Percentiles rank a stretch among this genome's conserved stretches.
phyloP scores from a whole-genome alignment of 768 basidiomycete species.

The Mycena floridula region DNA sequence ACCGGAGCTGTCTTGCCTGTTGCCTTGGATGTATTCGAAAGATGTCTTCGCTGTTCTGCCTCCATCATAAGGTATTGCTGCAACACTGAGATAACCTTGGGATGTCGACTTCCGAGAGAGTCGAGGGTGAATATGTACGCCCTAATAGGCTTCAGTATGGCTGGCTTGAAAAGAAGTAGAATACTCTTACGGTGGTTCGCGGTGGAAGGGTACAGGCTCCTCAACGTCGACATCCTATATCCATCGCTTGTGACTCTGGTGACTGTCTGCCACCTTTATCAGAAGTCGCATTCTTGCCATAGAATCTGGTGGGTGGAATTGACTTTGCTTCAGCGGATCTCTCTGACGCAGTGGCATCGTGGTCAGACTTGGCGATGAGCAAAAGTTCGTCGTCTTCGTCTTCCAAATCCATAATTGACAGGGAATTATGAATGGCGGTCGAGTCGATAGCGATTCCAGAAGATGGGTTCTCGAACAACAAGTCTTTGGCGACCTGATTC shows the following conservation, averaged over 20 bases:
- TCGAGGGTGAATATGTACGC: conserved; percentile 87
- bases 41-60: conserved; percentile 62
- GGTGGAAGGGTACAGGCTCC: background rate
- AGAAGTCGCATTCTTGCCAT: background rate
- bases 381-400: conserved; percentile 2
- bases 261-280: background rate
- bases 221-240: background rate
- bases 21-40: conserved; percentile 31
- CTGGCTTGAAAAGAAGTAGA: background rate
- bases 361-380: background rate
- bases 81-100: conserved; percentile 55
- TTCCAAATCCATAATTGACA: background rate
- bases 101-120: conserved; percentile 76
- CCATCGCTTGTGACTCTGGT: background rate
- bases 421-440: background rate
- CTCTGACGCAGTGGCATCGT: background rate
- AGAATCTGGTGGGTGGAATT: background rate
- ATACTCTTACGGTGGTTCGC: background rate
- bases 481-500: background rate
- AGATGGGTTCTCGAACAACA: background rate
- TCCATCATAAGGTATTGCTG: conserved; percentile 66
- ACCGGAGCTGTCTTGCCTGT: conserved; percentile 45
- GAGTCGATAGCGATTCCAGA: background rate
- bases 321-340: background rate
- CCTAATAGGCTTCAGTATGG: conserved; percentile 28